Conservation (phyloP, 1,284 basidiomycete genomes). For the Papiliotrema terrestris region DNA sequence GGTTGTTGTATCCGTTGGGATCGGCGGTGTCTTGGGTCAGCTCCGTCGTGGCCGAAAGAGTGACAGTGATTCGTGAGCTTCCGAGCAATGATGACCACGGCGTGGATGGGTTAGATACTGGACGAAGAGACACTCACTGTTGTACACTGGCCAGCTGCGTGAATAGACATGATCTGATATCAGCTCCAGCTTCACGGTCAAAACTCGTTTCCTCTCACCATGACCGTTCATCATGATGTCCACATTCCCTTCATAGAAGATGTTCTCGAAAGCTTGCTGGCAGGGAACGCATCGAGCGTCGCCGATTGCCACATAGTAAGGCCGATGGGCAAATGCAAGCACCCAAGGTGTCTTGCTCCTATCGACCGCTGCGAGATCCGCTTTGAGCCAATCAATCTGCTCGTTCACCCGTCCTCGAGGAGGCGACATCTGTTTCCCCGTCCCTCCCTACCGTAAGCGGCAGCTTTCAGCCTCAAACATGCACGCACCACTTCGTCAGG, state of each 20-base stretch:
- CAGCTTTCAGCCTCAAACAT: neutral
- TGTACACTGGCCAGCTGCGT: conserved; percentile 35
- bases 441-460: conserved; percentile 13
- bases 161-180: conserved; percentile 38
- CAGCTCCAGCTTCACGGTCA: neutral
- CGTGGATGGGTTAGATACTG: too few species aligned
- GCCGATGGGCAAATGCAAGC: conserved; percentile 40
- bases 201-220: neutral
- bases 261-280: conserved; percentile 42
- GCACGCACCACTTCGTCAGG: conserved; percentile 19
- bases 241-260: conserved; percentile 41
- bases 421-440: conserved; percentile 20
- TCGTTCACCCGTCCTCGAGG: conserved; percentile 14
- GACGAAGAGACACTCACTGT: conserved; percentile 23
- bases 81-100: too few species aligned
- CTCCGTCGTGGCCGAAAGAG: neutral
- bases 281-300: conserved; percentile 23
- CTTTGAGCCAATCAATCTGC: conserved; percentile 24
- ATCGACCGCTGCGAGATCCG: conserved; percentile 41
- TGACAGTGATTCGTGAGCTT: too few species aligned
- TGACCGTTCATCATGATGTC: conserved; percentile 43
- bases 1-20: conserved; percentile 29
- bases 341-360: conserved; percentile 47
- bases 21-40: conserved; percentile 20
- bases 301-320: conserved; percentile 11